Conservation (phyloP, 2,329 filamentous ascomycete genomes). For the Lachnellula arida region DNA sequence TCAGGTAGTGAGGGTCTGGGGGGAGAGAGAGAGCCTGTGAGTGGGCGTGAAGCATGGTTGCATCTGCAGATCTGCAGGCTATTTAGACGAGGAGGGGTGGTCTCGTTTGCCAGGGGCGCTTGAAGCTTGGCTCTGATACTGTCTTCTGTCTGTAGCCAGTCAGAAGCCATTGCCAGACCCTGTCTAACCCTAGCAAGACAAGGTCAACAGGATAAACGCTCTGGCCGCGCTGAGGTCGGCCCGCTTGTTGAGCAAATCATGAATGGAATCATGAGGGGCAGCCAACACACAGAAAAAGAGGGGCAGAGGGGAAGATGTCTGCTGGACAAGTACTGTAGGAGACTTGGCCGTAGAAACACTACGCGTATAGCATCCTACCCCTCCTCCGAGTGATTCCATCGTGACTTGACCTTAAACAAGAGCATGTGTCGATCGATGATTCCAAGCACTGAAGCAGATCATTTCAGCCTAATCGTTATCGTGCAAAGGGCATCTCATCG, state of each 20-base stretch:
- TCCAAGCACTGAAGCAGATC: slow-evolving; percentile 4
- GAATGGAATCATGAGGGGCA: neutral
- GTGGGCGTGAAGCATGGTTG: neutral
- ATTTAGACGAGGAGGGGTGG: neutral
- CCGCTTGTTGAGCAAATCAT: slow-evolving; percentile 11
- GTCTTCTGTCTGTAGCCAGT: neutral
- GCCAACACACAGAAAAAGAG: too few species aligned
- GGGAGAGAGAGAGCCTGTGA: neutral
- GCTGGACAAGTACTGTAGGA: neutral
- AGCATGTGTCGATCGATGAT: neutral
- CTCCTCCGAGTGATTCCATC: neutral
- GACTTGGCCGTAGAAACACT: slow-evolving; percentile 2
- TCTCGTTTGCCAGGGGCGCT: neutral
- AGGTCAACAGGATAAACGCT: slow-evolving; percentile 4
- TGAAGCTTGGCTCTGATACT: neutral
- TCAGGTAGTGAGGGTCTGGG: neutral
- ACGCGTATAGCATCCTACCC: slow-evolving; percentile 1
- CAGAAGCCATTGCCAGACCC: neutral
- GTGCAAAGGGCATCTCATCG: too few species aligned
- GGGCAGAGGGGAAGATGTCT: neutral
- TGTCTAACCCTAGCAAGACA: neutral
- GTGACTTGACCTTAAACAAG: neutral
- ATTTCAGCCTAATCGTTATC: neutral
- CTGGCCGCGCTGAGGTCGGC: slow-evolving; percentile 5
- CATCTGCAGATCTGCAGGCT: neutral